Conservation (phyloP, 139 green algal genomes). For the Volvox reticuliferus region DNA sequence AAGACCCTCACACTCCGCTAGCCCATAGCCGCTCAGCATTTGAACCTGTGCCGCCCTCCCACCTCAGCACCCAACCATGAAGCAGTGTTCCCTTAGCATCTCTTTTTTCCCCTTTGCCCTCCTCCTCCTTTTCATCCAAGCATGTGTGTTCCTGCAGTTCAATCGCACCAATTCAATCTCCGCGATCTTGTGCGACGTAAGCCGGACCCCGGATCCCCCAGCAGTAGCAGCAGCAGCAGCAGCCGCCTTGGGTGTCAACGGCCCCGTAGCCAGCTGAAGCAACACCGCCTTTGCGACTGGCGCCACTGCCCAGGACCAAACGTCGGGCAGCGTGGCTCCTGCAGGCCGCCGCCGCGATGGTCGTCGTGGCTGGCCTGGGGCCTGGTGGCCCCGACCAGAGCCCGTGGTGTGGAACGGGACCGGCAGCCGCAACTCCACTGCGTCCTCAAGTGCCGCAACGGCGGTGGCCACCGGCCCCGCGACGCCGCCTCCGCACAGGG, state of each 20-base stretch:
- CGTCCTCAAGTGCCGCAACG: background rate
- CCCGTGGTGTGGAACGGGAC: background rate
- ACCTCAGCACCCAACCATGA: too few species aligned
- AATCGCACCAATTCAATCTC: background rate
- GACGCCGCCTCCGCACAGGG: background rate
- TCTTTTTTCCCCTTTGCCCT: too few species aligned
- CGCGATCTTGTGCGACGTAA: background rate
- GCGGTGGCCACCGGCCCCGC: background rate
- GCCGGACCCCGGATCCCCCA: background rate
- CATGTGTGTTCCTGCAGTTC: too few species aligned
- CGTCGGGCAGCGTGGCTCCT: background rate
- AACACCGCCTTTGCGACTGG: background rate
- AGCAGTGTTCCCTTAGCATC: too few species aligned
- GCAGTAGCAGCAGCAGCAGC: background rate
- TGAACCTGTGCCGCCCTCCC: too few species aligned
- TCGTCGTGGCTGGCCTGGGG: background rate
- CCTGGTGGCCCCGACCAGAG: background rate
- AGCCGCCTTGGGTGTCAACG: too few species aligned
- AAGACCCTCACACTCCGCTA: too few species aligned
- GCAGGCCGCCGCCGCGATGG: background rate
- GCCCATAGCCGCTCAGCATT: too few species aligned
- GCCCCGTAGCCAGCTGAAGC: background rate
- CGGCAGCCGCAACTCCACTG: background rate
- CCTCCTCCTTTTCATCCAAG: too few species aligned
- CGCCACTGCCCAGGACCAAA: conserved; percentile 10